Conservation (phyloP, 495 filamentous ascomycete species). For the Astrocystis sublimbata region DNA sequence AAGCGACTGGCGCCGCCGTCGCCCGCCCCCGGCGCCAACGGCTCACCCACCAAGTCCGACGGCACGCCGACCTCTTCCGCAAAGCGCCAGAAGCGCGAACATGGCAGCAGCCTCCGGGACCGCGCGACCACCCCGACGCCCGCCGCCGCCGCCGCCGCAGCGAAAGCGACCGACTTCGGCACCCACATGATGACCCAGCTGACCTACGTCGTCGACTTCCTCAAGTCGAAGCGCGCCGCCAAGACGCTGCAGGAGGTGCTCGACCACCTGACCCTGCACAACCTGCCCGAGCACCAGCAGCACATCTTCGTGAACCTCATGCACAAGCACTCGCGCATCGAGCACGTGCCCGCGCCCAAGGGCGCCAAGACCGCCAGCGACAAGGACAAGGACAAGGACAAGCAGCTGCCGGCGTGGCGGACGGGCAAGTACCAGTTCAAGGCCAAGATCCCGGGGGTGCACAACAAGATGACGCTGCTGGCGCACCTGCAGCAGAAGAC, state of each 20-base stretch:
- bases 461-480: constrained; percentile 70
- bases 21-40: constrained; percentile 18
- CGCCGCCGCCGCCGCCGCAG: constrained; percentile 50
- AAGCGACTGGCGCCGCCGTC: constrained; percentile 26
- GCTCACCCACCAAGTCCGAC: constrained; percentile 23
- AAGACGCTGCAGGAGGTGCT: constrained; percentile 73
- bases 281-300: constrained; percentile 45
- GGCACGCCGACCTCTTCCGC: constrained; percentile 17
- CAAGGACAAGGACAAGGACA: no score
- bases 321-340: constrained; percentile 66
- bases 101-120: constrained; percentile 16
- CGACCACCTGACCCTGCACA: constrained; percentile 69
- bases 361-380: constrained; percentile 41
- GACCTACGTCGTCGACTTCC: constrained; percentile 76
- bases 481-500: constrained; percentile 75
- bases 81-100: constrained; percentile 37
- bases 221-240: constrained; percentile 73
- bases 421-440: constrained; percentile 73
- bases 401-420: constrained; percentile 43
- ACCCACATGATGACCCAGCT: constrained; percentile 81
- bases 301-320: constrained; percentile 48
- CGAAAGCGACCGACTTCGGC: constrained; percentile 74
- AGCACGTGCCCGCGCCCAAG: constrained; percentile 62
- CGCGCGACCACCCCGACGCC: constrained; percentile 49
- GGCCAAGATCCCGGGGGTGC: constrained; percentile 76